Evolutionary conservation across 805 yeast genomes (phyloP).

Genomic region (Candida sakaeoensis): DNA sequence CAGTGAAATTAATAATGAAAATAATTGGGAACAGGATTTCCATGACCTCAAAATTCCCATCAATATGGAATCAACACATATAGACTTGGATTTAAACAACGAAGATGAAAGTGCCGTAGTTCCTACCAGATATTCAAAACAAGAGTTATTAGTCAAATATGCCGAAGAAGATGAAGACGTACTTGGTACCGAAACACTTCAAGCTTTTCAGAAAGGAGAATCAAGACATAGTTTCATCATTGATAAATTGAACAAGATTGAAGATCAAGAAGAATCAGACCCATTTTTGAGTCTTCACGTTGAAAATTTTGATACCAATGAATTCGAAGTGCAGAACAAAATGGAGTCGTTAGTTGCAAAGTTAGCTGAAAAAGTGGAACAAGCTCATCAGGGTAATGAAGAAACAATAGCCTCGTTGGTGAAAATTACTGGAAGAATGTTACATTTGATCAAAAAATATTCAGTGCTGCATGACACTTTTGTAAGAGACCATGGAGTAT

Average conservation of each 20-base stretch:
- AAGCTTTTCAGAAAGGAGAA: not conserved
- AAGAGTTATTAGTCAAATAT: slow-evolving; percentile 29
- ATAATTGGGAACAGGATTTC: slow-evolving; percentile 35
- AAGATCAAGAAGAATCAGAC: slow-evolving; percentile 24
- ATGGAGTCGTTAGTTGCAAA: slow-evolving; percentile 34
- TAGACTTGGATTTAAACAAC: not conserved
- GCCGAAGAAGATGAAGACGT: slow-evolving; percentile 22
- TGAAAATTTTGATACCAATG: slow-evolving; percentile 38
- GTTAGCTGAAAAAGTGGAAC: slow-evolving; percentile 29
- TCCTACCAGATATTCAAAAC: slow-evolving; percentile 16
- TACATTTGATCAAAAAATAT: slow-evolving; percentile 36
- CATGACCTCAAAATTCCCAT: slow-evolving; percentile 13
- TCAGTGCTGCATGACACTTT: slow-evolving; percentile 36
- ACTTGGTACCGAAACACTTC: slow-evolving; percentile 9
- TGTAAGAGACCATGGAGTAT: slow-evolving; percentile 40
- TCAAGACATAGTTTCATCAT: not conserved
- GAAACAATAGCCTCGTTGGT: slow-evolving; percentile 26
- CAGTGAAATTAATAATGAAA: slow-evolving; percentile 26
- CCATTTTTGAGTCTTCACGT: slow-evolving; percentile 37
- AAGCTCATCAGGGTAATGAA: slow-evolving; percentile 26
- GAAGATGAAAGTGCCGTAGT: not conserved
- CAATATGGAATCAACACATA: slow-evolving; percentile 8
- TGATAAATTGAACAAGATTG: not conserved
- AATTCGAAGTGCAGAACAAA: slow-evolving; percentile 37
- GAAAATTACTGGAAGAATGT: slow-evolving; percentile 35